Evolutionary conservation across 768 basidiomycete species (phyloP), one percentile per base, ranked within the genome.

Genomic region (Tylopilus sp.): DNA sequence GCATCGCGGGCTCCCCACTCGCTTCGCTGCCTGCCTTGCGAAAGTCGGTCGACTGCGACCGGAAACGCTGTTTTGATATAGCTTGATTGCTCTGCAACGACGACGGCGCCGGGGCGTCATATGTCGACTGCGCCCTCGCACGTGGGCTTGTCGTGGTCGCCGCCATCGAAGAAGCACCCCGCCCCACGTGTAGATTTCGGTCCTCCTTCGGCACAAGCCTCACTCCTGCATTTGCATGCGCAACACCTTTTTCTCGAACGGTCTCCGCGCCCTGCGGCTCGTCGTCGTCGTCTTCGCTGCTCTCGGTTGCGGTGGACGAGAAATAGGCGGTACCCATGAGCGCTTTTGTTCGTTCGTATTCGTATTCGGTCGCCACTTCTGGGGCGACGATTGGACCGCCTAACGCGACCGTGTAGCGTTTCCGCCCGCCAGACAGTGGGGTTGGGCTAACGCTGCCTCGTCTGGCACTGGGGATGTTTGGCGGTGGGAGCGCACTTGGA

Each of bases 371-470:
- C 31, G 58, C 67, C 47, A 56, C 57, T 43, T 57, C 70, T 52
- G 58, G 67, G 33, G 60, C 71, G 55, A 81, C 77, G 52, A 89
- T 82, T 0, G 88, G 85, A 3, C 80, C 85, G 10, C 88, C 89
- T 0, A 93, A 76, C 1, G 91, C 90, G 28, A 92, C 90, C 0
- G 91, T 92, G 63, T 93, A 92, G 35, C 91, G 77, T 61, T 93
- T 93, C 53, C 90, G 58, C 18, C 52, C 57, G 2, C 41, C 72
- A 2, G 75, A 69, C 0, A 79, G 71, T 2, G 91, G 88, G 3
- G 87, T 89, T 2, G 85, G 82, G 50, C 82, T 82, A 48, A 83
- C 76, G 59, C 82, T 86, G 5, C 75, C 71, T 15, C 75, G 77
- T 18, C 82, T 72, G 40, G 72, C 67, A 6, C 64, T 59, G 18